Percentiles rank a stretch among this genome's conserved stretches.
Evolutionary conservation across 179 eudicot species (phyloP).

Genomic region (Drosera spatulata): DNA sequence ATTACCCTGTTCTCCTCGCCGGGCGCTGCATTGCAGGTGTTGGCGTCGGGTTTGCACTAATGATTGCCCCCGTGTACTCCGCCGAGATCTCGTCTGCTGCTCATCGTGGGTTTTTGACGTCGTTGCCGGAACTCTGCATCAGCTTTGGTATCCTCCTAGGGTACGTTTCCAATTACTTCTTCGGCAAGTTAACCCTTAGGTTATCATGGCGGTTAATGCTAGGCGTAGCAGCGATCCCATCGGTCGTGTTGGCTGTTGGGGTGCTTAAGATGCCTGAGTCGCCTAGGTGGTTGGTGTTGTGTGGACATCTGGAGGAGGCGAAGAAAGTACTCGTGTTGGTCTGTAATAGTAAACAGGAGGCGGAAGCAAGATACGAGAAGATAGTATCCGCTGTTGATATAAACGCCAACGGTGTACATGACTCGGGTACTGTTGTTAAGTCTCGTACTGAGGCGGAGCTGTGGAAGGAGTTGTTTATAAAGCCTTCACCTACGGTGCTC

Average conservation of each 20-base stretch:
- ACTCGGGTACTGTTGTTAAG: too few species aligned
- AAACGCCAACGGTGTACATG: constrained; percentile 7
- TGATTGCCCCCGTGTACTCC: constrained; percentile 41
- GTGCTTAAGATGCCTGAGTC: constrained; percentile 53
- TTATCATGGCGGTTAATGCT: constrained; percentile 52
- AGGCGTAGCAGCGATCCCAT: constrained; percentile 35
- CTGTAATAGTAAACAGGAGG: constrained; percentile 31
- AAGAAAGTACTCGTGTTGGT: constrained; percentile 10
- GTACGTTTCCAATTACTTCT: constrained; percentile 29
- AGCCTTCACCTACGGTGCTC: constrained; percentile 36
- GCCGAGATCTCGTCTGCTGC: constrained; percentile 43
- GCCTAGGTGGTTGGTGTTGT: constrained; percentile 46
- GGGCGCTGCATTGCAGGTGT: constrained; percentile 45
- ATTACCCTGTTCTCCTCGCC: constrained; percentile 20
- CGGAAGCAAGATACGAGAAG: constrained; percentile 20
- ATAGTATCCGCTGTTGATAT: constrained; percentile 26
- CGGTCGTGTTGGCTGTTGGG: constrained; percentile 19
- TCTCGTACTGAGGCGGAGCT: constrained; percentile 10
- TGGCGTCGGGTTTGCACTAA: constrained; percentile 50
- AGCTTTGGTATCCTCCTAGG: constrained; percentile 36
- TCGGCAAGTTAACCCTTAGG: constrained; percentile 20
- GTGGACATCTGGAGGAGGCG: constrained; percentile 30
- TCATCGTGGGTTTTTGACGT: constrained; percentile 33
- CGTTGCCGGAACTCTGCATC: constrained; percentile 41
- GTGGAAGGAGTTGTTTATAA: constrained; percentile 38